Conservation (phyloP, 305 asterid species). For the Solanum chacoense region DNA sequence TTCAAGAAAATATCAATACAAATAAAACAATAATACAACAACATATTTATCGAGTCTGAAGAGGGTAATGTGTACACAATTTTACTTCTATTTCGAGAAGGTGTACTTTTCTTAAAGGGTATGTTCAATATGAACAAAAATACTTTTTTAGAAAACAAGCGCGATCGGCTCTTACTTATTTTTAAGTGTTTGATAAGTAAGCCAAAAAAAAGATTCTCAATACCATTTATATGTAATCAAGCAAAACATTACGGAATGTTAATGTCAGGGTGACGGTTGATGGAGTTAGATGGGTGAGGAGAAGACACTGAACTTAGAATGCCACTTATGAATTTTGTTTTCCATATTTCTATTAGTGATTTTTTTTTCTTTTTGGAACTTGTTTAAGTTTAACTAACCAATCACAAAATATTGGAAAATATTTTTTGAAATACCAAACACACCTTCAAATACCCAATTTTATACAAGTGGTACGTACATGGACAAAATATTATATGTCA, state of each 20-base stretch:
- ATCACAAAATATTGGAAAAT: background rate
- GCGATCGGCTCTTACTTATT: background rate
- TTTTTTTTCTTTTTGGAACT: background rate
- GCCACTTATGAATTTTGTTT: background rate
- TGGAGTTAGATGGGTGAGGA: background rate
- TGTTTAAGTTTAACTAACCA: background rate
- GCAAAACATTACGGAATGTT: background rate
- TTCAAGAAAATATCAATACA: background rate
- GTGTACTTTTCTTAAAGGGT: background rate
- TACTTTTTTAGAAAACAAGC: background rate
- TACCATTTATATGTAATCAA: background rate
- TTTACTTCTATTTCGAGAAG: background rate
- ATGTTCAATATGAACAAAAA: background rate
- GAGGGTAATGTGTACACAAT: background rate
- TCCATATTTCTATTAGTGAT: background rate
- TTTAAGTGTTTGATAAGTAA: background rate
- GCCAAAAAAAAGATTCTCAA: background rate
- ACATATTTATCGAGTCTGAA: background rate
- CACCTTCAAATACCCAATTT: background rate
- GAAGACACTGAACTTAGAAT: background rate
- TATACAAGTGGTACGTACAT: background rate
- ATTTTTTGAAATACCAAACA: background rate
- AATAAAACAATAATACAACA: background rate
- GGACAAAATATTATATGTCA: background rate
- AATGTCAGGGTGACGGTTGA: background rate